Base-by-base conservation (phyloP, 2,329 filamentous ascomycete genomes). In the Madurella mycetomatis region DNA sequence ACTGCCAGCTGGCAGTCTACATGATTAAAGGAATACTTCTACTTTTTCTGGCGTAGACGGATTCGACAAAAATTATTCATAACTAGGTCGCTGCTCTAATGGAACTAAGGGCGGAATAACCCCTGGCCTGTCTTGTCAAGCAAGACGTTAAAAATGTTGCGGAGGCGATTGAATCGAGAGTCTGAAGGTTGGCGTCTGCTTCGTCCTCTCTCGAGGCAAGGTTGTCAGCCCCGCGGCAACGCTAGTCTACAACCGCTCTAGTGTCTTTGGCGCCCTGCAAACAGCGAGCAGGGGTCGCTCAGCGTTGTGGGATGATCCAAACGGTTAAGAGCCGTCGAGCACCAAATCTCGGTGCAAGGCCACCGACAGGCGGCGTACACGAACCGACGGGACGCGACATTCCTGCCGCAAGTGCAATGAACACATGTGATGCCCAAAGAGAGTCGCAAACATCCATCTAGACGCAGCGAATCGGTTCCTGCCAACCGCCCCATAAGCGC, bases 221-320 rank as follows among this genome's bases (percentile, higher is more conserved):
- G 25, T 7, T 37, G 34, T 37, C 34, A 37, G 34, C 34, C 34
- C 34, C 34, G 13, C 34, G 41, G 41, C 30, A 11, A 1, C 41
- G n/a, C 42, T 53, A 49, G 17, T 9, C 18, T n/a, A 9, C 15
- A 41, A 45, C 30, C 39, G 39, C 2, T 12, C 39, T 57, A 51
- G 52, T 30, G 41, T 11, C 5, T 39, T 44, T 18, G 32, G 41
- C 16, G 30, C 40, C 34, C 18, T 56, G 56, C 53, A 41, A 15
- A 34, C 44, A 42, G 42, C n/a, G n/a, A n/a, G 39, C 54, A 49
- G 51, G 49, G 49, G 41, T 5, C 25, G 5, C 31, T 53, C 54
- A 53, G 45, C 50, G 46, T 59, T 34, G 54, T 17, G 42, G 53
- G 50, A 53, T 37, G 42, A 41, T 52, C 17, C 30, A 25, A 32